phyloP scores from a whole-genome alignment of 2,329 filamentous ascomycete species.

The Fusarium stilboides region DNA sequence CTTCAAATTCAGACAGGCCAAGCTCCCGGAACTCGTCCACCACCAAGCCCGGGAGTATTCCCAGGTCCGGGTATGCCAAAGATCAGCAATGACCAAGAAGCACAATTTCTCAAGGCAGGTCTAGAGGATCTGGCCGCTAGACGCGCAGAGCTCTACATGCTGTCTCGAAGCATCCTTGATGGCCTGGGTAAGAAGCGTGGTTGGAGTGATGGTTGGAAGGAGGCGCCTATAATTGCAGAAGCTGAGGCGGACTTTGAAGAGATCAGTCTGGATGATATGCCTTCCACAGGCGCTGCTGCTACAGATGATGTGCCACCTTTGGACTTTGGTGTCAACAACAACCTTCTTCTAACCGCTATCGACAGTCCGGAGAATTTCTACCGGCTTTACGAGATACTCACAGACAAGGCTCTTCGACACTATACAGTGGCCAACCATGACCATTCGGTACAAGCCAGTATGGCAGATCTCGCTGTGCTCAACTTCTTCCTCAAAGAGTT shows the following conservation, averaged over 20 bases:
- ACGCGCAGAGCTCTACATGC: conserved; percentile 84
- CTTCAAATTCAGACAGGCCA: conserved; percentile 61
- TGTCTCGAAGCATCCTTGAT: conserved; percentile 86
- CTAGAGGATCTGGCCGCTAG: conserved; percentile 86
- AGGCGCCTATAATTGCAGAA: conserved; percentile 67
- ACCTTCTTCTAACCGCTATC: conserved; percentile 73
- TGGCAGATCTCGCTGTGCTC: conserved; percentile 88
- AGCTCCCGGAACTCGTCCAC: conserved; percentile 56
- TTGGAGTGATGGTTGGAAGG: conserved; percentile 84
- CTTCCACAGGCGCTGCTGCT: conserved; percentile 20
- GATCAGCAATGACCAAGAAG: conserved; percentile 58
- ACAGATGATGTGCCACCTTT: conserved; percentile 41
- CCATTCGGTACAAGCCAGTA: conserved; percentile 82
- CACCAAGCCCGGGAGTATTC: conserved; percentile 68
- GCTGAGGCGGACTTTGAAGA: conserved; percentile 69
- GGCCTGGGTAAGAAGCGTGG: conserved; percentile 78
- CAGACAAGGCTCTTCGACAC: conserved; percentile 85
- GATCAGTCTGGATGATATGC: conserved; percentile 66
- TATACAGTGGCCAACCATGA: conserved; percentile 84
- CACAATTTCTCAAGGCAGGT: conserved; percentile 73
- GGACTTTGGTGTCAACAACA: conserved; percentile 58
- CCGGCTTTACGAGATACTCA: conserved; percentile 80
- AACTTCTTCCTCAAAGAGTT: conserved; percentile 85
- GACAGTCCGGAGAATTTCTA: conserved; percentile 76
- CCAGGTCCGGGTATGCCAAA: conserved; percentile 63